Evolutionary conservation across 1,284 basidiomycete genomes (phyloP), one percentile per base, ranked within the genome.

Genomic region (Apiotrichum sp.): DNA sequence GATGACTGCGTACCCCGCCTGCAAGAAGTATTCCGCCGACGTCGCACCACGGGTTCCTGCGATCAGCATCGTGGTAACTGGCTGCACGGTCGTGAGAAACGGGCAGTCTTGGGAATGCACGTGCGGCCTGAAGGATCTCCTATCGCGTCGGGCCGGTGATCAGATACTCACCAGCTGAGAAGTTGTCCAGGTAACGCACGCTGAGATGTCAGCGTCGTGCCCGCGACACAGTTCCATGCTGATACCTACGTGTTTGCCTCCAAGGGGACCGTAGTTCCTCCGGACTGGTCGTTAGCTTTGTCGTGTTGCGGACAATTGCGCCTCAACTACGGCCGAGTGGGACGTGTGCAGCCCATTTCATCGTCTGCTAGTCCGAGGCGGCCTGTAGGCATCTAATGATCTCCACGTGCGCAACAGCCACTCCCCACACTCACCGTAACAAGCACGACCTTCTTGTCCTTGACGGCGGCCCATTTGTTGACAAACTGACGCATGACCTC

Each of bases 121-220:
- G 22, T 22, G 22, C 22, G 22, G 22, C 22, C 22, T 22, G 22
- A 22, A 22, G 22, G 22, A 22, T 32, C 46, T 33, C 13, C 46
- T 8, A 8, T 38, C 36, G 13, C 36, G 36, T 13, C 46, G 13
- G 13, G 16, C 9, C 13, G 33, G 3, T 47, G 13, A 3, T 6
- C 46, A 29, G 34, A 13, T 29, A 72, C 85, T 62, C 53, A 88
- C 89, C 93, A 53, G 96, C 96, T 72, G 92, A 96, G 77, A 98
- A 98, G 79, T 98, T 98, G 76, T 98, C 95, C 34, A 98, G 81
- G 76, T 97, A 98, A 50, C 96, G 90, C 46, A 98, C 95, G 62
- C 93, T 97, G 74, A 47, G 51, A 34, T 33, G 36, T 36, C 38
- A 55, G n/a, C 41, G 44, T 36, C 31, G 22, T 31, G 10, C 8